Percentiles rank a stretch among this genome's conserved stretches.
Evolutionary conservation across 345 rosid species (phyloP).

Genomic region (Cardamine chenopodiifolia): DNA sequence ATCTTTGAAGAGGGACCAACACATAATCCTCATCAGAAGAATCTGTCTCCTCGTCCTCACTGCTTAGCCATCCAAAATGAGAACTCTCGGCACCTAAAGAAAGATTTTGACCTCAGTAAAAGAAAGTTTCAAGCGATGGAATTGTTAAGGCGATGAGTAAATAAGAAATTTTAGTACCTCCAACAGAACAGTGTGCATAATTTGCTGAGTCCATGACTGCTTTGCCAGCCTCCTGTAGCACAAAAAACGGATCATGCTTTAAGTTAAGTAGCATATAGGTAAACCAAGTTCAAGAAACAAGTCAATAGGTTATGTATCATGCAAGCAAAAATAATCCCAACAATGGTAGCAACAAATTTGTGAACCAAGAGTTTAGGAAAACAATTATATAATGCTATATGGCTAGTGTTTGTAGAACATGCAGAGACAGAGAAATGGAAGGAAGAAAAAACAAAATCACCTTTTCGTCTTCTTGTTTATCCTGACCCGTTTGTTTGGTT

Average conservation of each 20-base stretch:
- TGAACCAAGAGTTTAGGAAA: too few species aligned
- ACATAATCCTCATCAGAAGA: constrained; percentile 10
- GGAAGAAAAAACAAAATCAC: too few species aligned
- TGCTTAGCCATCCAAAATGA: constrained; percentile 20
- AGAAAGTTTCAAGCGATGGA: background rate
- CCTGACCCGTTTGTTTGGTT: background rate
- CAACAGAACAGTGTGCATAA: constrained; percentile 1
- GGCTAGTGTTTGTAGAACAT: too few species aligned
- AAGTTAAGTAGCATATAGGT: background rate
- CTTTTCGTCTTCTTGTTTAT: background rate
- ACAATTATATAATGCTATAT: too few species aligned
- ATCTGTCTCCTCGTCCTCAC: constrained; percentile 15
- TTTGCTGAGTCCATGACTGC: background rate
- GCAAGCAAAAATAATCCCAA: background rate
- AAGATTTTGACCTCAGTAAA: background rate
- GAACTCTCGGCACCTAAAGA: constrained; percentile 1
- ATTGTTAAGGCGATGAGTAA: background rate
- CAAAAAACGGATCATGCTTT: background rate
- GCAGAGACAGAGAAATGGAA: too few species aligned
- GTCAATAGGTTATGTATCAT: background rate
- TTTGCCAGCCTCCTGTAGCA: constrained; percentile 1
- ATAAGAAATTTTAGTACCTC: constrained; percentile 4
- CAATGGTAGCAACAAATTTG: too few species aligned
- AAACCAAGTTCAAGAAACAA: constrained; percentile 10
- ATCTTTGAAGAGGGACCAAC: too few species aligned